phyloP scores from a whole-genome alignment of 345 rosid species.

The Sisymbrium altissimum region DNA sequence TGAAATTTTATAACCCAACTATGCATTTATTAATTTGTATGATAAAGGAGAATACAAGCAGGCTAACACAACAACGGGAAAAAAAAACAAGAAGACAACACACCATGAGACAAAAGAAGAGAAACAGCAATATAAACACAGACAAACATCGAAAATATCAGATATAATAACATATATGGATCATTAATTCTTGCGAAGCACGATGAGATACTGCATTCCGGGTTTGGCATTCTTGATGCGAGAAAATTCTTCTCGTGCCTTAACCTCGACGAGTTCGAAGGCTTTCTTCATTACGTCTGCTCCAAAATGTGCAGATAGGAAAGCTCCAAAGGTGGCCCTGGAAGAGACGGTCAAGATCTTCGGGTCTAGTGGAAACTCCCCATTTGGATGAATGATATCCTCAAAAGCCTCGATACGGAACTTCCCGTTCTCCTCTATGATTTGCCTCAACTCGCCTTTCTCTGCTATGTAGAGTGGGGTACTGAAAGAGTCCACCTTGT shows the following conservation, averaged over 20 bases:
- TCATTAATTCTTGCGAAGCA: not conserved
- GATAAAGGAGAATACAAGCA: not conserved
- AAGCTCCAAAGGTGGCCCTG: not conserved
- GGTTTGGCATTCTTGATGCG: not conserved
- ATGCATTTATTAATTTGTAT: not conserved
- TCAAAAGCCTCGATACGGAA: conserved; percentile 25
- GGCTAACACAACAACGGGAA: not conserved
- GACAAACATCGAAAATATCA: not conserved
- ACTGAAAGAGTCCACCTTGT: conserved; percentile 25
- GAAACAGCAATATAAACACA: not conserved
- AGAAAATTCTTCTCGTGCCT: not conserved
- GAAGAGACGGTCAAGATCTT: conserved; percentile 2
- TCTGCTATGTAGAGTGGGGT: conserved; percentile 10
- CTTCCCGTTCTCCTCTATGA: conserved; percentile 6
- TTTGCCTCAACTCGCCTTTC: not conserved
- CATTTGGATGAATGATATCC: conserved; percentile 2
- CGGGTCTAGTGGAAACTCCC: conserved; percentile 5
- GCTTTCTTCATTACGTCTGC: not conserved
- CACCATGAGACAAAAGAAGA: not conserved
- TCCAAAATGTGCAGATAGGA: conserved; percentile 3
- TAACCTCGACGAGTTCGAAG: not conserved
- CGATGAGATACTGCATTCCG: conserved; percentile 9
- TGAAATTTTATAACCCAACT: too few relatives aligned
- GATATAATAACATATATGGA: not conserved
- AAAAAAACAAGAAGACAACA: not conserved